These are phyloP conservation scores for Phytophthora rubi DNA, from an alignment of 352 stramenopile genomes.

Conservation along the genomic window DNA sequence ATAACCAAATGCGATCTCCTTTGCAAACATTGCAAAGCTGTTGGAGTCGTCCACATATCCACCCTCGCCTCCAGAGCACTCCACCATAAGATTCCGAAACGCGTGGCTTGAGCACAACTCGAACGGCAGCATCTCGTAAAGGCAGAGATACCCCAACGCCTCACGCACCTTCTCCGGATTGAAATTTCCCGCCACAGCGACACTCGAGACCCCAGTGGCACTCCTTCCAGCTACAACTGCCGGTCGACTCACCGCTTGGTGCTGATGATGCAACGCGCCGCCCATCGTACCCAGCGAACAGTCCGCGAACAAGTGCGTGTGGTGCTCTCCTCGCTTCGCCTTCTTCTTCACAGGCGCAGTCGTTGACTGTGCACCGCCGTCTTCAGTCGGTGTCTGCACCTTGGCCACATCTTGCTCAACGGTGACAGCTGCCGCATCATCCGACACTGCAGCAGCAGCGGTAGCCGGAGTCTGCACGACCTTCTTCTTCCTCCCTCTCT, in stretches of 20 bases:
- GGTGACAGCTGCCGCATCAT: background rate
- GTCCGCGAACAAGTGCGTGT: conserved; percentile 42
- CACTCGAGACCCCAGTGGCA: background rate
- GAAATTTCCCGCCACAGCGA: conserved; percentile 21
- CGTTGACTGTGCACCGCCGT: background rate
- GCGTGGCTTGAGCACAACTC: conserved; percentile 66
- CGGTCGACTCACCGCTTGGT: conserved; percentile 19
- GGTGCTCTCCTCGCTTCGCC: conserved; percentile 35
- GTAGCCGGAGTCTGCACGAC: background rate
- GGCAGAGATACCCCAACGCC: conserved; percentile 61
- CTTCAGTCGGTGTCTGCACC: background rate
- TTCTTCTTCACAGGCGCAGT: conserved; percentile 40
- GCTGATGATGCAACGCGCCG: conserved; percentile 14
- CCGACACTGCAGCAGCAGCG: too few relatives aligned
- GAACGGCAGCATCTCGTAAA: conserved; percentile 76
- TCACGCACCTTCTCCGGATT: conserved; percentile 69
- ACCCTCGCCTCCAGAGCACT: conserved; percentile 52
- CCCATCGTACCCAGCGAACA: conserved; percentile 28
- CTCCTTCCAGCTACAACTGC: background rate
- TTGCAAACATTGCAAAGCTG: conserved; percentile 48
- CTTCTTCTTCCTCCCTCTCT: conserved; percentile 72
- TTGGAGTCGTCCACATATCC: conserved; percentile 49
- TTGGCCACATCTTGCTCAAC: background rate
- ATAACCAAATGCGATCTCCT: conserved; percentile 53
- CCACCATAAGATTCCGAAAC: conserved; percentile 62